Evolutionary conservation across 177 flowering plant species (phyloP).

Genomic region (Vitis hybrid): DNA sequence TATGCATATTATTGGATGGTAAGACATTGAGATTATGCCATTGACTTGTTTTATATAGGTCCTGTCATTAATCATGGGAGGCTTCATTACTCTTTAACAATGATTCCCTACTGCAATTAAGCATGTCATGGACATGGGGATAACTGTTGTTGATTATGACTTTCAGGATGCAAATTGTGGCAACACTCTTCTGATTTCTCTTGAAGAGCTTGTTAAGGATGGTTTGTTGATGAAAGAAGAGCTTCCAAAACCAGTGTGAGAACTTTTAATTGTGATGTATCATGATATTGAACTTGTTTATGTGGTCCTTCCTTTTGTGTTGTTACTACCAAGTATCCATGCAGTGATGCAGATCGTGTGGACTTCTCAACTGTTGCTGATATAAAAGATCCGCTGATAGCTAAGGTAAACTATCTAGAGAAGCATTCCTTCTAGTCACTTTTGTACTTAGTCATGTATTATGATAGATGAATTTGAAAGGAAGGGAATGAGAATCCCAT

Average conservation of each 20-base stretch:
- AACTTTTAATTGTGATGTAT: constrained; percentile 7
- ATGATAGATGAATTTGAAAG: not conserved
- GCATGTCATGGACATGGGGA: too few species aligned
- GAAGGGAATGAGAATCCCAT: not conserved
- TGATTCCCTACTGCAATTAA: too few species aligned
- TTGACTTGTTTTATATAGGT: not conserved
- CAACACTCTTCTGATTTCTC: constrained; percentile 90
- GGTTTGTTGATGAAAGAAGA: constrained; percentile 77
- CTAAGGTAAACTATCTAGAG: constrained; percentile 49
- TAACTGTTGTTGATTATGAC: constrained; percentile 3
- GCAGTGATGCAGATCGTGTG: constrained; percentile 68
- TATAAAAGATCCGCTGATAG: constrained; percentile 79
- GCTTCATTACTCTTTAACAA: too few species aligned
- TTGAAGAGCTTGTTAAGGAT: constrained; percentile 93
- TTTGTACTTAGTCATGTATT: not conserved
- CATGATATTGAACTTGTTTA: not conserved
- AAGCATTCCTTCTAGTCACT: not conserved
- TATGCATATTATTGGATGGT: not conserved
- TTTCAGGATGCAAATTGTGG: constrained; percentile 98
- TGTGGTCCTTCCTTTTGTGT: not conserved
- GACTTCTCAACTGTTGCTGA: constrained; percentile 55
- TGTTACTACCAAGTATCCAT: constrained; percentile 8
- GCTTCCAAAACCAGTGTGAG: constrained; percentile 89
- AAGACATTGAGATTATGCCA: not conserved
- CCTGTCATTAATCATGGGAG: not conserved